Conservation (phyloP, 495 filamentous ascomycete species). For the Acidomyces sp. region DNA sequence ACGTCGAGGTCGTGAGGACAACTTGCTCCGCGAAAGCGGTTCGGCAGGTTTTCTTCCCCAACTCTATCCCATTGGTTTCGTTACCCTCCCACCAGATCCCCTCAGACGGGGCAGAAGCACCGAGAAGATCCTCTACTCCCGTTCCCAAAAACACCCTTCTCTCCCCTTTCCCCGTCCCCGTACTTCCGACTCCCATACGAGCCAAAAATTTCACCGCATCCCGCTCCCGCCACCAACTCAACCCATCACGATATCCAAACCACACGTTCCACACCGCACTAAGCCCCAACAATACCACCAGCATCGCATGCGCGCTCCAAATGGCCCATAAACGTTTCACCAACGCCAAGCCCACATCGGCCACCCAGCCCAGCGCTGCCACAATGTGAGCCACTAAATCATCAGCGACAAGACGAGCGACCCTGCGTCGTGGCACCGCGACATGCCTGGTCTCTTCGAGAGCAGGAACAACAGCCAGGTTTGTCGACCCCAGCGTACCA, state of each 20-base stretch:
- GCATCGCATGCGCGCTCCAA: slow-evolving; percentile 58
- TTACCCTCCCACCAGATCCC: slow-evolving; percentile 20
- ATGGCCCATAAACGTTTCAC: slow-evolving; percentile 46
- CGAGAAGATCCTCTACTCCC: slow-evolving; percentile 54
- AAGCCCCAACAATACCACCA: slow-evolving; percentile 51
- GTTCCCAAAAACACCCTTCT: slow-evolving; percentile 69
- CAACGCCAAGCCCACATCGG: slow-evolving; percentile 69
- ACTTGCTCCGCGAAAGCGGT: slow-evolving; percentile 16
- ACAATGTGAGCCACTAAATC: slow-evolving; percentile 53
- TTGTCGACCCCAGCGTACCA: slow-evolving; percentile 37
- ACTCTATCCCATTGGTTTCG: neutral
- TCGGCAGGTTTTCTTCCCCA: slow-evolving; percentile 19
- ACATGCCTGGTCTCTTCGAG: slow-evolving; percentile 43
- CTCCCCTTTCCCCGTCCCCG: slow-evolving; percentile 65
- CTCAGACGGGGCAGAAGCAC: slow-evolving; percentile 3
- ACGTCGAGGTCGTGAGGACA: slow-evolving; percentile 12
- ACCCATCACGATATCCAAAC: slow-evolving; percentile 52
- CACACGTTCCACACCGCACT: slow-evolving; percentile 59
- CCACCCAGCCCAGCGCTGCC: slow-evolving; percentile 54
- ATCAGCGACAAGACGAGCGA: slow-evolving; percentile 64
- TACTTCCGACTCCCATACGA: slow-evolving; percentile 63
- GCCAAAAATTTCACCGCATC: slow-evolving; percentile 67
- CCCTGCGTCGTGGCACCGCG: slow-evolving; percentile 46
- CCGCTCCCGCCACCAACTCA: slow-evolving; percentile 75
- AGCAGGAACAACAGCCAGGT: slow-evolving; percentile 41